Conservation (phyloP, 257 asterid genomes). For the Plantago major region DNA sequence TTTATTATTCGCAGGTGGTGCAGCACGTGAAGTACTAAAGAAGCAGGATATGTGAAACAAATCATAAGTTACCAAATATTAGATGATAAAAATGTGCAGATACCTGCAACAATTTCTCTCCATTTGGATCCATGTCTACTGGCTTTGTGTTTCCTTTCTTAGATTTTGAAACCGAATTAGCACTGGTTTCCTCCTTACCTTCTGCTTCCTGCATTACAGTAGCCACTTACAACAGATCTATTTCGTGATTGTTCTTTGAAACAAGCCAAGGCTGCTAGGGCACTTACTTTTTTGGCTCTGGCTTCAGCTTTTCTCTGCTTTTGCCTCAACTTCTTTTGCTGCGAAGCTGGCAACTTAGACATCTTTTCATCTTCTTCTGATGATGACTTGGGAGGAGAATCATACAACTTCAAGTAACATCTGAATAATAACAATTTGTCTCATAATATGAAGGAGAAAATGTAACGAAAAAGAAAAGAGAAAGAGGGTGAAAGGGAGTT, state of each 20-base stretch:
- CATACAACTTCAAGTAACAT: slow-evolving; percentile 88
- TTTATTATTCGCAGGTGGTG: no score
- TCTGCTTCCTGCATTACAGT: slow-evolving; percentile 73
- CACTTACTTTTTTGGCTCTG: slow-evolving; percentile 84
- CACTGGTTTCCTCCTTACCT: slow-evolving; percentile 74
- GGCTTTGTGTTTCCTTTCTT: slow-evolving; percentile 84
- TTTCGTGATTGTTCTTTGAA: slow-evolving; percentile 6
- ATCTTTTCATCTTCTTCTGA: slow-evolving; percentile 84
- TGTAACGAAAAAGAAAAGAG: no score
- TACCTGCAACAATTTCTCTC: slow-evolving; percentile 88
- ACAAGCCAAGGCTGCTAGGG: slow-evolving; percentile 17
- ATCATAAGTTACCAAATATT: slow-evolving; percentile 6
- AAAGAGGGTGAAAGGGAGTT: no score
- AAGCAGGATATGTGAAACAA: no score
- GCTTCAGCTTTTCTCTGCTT: slow-evolving; percentile 97
- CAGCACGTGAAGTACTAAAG: no score
- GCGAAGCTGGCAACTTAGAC: slow-evolving; percentile 80
- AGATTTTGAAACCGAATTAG: slow-evolving; percentile 54
- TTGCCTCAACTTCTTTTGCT: slow-evolving; percentile 92
- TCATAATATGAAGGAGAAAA: slow-evolving; percentile 6
- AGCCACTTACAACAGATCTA: slow-evolving; percentile 14
- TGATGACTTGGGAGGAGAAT: slow-evolving; percentile 78
- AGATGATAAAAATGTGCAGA: slow-evolving; percentile 12
- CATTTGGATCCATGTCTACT: slow-evolving; percentile 88
- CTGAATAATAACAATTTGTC: slow-evolving; percentile 39